Percentiles rank a stretch among this genome's conserved stretches.
These are phyloP conservation scores for Fusarium tuaranense DNA, from an alignment of 2,329 filamentous ascomycete genomes.

Conservation along the genomic window DNA sequence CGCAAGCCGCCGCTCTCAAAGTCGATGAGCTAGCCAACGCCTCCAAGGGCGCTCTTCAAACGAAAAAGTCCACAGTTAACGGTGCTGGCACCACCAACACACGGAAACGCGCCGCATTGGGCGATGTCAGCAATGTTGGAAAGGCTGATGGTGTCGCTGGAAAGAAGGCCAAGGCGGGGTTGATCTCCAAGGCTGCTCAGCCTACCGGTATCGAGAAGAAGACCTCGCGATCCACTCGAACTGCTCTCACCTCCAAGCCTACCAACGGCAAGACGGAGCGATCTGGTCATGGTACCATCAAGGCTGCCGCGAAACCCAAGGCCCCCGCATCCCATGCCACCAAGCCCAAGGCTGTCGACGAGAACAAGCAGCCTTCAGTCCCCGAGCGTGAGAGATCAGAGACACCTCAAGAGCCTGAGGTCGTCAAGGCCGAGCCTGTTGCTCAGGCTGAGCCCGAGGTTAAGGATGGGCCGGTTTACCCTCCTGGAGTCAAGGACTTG, in stretches of 20 bases:
- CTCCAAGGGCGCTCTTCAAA: slow-evolving; percentile 73
- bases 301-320: slow-evolving; percentile 67
- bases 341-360: slow-evolving; percentile 70
- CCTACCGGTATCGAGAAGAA: slow-evolving; percentile 84
- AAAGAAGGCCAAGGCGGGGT: slow-evolving; percentile 82
- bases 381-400: slow-evolving; percentile 51
- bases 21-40: slow-evolving; percentile 71
- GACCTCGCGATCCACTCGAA: slow-evolving; percentile 70
- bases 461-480: slow-evolving; percentile 25
- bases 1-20: slow-evolving; percentile 84
- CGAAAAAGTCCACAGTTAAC: slow-evolving; percentile 73
- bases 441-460: slow-evolving; percentile 27
- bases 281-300: slow-evolving; percentile 77
- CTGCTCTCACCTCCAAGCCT: slow-evolving; percentile 75
- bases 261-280: slow-evolving; percentile 76
- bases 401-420: slow-evolving; percentile 45
- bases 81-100: slow-evolving; percentile 60
- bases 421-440: slow-evolving; percentile 13
- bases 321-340: slow-evolving; percentile 69
- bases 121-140: slow-evolving; percentile 94
- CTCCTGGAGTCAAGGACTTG: slow-evolving; percentile 67
- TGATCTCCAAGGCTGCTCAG: slow-evolving; percentile 84
- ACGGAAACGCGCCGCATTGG: slow-evolving; percentile 86
- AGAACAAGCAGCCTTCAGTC: slow-evolving; percentile 70
- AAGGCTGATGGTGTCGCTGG: slow-evolving; percentile 79